Percentiles rank a stretch among this genome's conserved stretches.
Conservation (phyloP, 371 early-diverging fungal species). For the Apophysomyces trapeziformis region DNA sequence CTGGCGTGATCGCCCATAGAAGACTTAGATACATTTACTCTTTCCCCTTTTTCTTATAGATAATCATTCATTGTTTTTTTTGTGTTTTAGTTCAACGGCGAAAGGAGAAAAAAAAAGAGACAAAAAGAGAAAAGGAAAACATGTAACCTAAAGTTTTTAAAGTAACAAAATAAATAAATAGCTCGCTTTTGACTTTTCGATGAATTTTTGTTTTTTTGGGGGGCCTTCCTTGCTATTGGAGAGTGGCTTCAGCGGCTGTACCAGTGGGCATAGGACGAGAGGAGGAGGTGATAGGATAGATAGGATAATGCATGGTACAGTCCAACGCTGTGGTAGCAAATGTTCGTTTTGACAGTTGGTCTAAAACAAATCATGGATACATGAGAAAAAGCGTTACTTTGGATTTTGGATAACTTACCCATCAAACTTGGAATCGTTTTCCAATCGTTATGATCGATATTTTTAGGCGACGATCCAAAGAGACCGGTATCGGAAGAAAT, state of each 20-base stretch:
- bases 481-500: constrained; percentile 19
- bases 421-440: constrained; percentile 47
- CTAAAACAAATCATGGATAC: constrained; percentile 21
- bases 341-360: constrained; percentile 37
- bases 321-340: constrained; percentile 23
- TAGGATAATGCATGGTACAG: constrained; percentile 23
- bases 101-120: no score
- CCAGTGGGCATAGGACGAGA: constrained; percentile 16
- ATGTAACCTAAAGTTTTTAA: constrained; percentile 1
- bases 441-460: constrained; percentile 19
- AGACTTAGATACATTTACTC: no score
- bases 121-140: not conserved
- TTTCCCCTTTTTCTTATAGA: no score
- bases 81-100: no score
- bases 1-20: no score
- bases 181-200: not conserved
- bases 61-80: no score
- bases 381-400: constrained; percentile 16
- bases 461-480: constrained; percentile 3
- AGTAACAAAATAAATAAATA: constrained; percentile 10
- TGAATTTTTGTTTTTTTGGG: not conserved
- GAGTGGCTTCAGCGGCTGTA: constrained; percentile 4
- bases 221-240: not conserved
- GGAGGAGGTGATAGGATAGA: constrained; percentile 33
- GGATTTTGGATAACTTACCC: constrained; percentile 28